These are phyloP conservation scores for Vicia sativa DNA, from an alignment of 306 rosid species.

Conservation along the genomic window DNA sequence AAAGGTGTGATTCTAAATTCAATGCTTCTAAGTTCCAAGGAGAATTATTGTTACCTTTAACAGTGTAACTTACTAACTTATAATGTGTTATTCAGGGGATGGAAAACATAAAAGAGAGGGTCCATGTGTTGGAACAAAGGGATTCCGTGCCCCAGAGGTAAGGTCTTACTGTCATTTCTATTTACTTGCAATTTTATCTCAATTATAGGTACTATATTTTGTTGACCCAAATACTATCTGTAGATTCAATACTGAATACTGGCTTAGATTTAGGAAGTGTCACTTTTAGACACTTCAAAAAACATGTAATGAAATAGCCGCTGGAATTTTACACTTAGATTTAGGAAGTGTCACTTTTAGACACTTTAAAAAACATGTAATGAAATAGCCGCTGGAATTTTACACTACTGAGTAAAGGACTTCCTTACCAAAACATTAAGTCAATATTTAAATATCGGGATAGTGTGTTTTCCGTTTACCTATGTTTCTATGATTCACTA, in stretches of 20 bases:
- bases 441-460: background rate
- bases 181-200: background rate
- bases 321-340: too few relatives aligned
- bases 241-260: background rate
- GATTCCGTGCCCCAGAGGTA: constrained; percentile 88
- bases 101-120: constrained; percentile 69
- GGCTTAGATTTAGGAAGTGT: too few relatives aligned
- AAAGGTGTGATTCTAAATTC: constrained; percentile 50
- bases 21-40: constrained; percentile 6
- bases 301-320: too few relatives aligned
- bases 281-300: too few relatives aligned
- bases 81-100: constrained; percentile 47
- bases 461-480: background rate
- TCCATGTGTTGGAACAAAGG: constrained; percentile 78
- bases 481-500: background rate
- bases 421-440: constrained; percentile 4
- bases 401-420: constrained; percentile 2
- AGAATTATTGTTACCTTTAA: constrained; percentile 31
- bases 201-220: constrained; percentile 8
- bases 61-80: background rate
- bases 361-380: background rate
- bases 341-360: constrained; percentile 12
- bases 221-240: constrained; percentile 3
- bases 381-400: background rate
- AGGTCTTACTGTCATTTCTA: background rate